Evolutionary conservation across 2,329 filamentous ascomycete species (phyloP), one percentile per base, ranked within the genome.

Genomic region (Sphaerulina musiva): DNA sequence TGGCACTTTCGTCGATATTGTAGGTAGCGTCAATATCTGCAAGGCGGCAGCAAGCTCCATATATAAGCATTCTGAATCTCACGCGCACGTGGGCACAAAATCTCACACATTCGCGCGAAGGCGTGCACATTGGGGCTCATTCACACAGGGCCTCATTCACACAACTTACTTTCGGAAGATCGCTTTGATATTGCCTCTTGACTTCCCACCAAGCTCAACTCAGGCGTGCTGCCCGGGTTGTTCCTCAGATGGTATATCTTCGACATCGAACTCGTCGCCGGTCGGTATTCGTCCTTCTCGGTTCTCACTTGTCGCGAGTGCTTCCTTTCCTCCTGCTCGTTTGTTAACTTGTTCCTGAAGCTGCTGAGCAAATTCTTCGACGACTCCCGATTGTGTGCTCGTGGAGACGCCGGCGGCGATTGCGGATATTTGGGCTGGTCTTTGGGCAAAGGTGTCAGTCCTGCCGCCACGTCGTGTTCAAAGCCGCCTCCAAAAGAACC

Each of bases 181-280:
- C 55, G 49, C 53, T 64, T 64, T 46, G 56, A 49, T 40, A 62
- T 55, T 43, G 61, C 63, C 52, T 68, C 66, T 45, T 62, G 59
- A 49, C 67, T 67, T 29, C 64, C 62, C 39, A 69, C 59, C 59
- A 69, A 51, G 57, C 68, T 73, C 51, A 78, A 62, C 53, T 78
- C 74, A 43, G 76, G 74, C 46, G 75, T 76, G 38, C 76, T 78
- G 31, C 73, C 74, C n/a, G 72, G 69, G 51, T 68, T 68, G 52
- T 70, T 72, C 48, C 72, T 68, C 53, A 76, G 66, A 29, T 68
- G 62, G 65, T 73, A 69, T 67, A 77, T 53, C 43, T 65, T 66
- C 2, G 62, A 67, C 57, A 68, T 61, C 48, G 64, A 66, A 60
- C 66, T 65, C 41, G 59, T 66, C 14, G 56, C 58, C n/a, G 64